phyloP scores from a whole-genome alignment of 768 basidiomycete genomes.

The Boletellus ananas region DNA sequence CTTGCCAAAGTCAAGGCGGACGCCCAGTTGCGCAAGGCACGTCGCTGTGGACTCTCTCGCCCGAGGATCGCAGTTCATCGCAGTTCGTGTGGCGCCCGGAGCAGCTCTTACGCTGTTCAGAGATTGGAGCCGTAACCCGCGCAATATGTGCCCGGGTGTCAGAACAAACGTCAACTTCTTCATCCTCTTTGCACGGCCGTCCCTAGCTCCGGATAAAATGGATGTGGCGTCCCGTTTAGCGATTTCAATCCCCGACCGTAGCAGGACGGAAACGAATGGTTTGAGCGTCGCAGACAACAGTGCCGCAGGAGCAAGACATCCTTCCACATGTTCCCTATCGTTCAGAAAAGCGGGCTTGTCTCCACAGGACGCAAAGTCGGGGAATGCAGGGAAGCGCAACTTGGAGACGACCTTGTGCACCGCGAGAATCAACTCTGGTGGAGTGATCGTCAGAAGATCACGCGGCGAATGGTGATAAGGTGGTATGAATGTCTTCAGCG shows the following conservation, averaged over 20 bases:
- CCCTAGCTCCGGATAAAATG: conserved; percentile 14
- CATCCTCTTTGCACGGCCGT: conserved; percentile 19
- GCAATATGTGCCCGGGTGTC: conserved; percentile 39
- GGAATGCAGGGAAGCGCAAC: conserved; percentile 21
- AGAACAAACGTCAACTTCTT: conserved; percentile 28
- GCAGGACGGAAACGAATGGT: conserved; percentile 32
- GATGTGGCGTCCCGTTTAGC: conserved; percentile 32
- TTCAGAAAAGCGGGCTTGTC: conserved; percentile 5
- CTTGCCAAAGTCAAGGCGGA: conserved; percentile 23
- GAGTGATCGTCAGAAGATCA: conserved; percentile 18
- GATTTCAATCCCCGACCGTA: conserved; percentile 32
- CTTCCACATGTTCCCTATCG: conserved; percentile 20
- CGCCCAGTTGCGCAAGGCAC: conserved; percentile 31
- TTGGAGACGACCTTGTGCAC: conserved; percentile 21
- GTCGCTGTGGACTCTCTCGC: conserved; percentile 21
- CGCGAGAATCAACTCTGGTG: conserved; percentile 30
- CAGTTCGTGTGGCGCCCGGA: background rate
- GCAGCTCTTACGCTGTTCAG: conserved; percentile 1
- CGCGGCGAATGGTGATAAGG: conserved; percentile 17
- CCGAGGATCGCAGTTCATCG: conserved; percentile 2
- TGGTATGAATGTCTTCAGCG: conserved; percentile 3
- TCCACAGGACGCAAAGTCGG: conserved; percentile 9
- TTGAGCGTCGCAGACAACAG: conserved; percentile 33
- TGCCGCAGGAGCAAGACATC: conserved; percentile 34
- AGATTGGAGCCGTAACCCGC: conserved; percentile 29